Base-by-base conservation (phyloP, 257 asterid species). In the Ilex asprella region DNA sequence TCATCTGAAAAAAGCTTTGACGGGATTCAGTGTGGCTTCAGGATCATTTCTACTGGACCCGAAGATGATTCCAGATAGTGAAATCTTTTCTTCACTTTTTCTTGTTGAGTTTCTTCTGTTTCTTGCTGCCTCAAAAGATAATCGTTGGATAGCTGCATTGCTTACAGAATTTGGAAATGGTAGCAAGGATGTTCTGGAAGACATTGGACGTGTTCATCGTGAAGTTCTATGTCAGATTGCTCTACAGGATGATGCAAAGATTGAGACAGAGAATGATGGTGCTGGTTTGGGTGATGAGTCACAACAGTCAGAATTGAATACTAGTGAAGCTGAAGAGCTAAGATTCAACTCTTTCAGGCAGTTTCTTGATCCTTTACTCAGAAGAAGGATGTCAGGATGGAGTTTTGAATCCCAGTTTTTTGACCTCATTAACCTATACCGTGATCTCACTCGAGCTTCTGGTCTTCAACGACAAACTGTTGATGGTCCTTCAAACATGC, bases 331-430 rank as follows among this genome's bases (percentile, higher is more conserved):
- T 7, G 96, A 91, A 47, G 96, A 86, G 76, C 84, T 79, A 56
- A 81, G 96, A 68, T 66, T 86, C 67, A 86, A 78, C 78, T 88
- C 96, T 30, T 79, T 91, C 76, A 79, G 96, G 79, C 98, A 86
- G 84, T 80, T 86, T 69, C 87, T 91, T 63, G 96, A 91, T 54
- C 98, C 95, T 55, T 75, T 86, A 62, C 89, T 86, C 63, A 83
- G 96, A 69, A 88, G 98, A 70, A 75, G 96, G 65, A 81, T 83
- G 74, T 78, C 98, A 65, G 98, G 98, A 58, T 91, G 91, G 96
- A 88, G 92, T 76, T 78, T 82, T 65, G 98, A 91, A 39, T 88
- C 98, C 47, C 94, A 86, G 70, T 91, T 91, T 71, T 82, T 91
- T 78, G 98, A 91, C 73, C 86, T 91, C 62, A 84, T 91, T 51